These are phyloP conservation scores for Aciculosporium take DNA, from an alignment of 2,329 filamentous ascomycete species.

Conservation along the genomic window DNA sequence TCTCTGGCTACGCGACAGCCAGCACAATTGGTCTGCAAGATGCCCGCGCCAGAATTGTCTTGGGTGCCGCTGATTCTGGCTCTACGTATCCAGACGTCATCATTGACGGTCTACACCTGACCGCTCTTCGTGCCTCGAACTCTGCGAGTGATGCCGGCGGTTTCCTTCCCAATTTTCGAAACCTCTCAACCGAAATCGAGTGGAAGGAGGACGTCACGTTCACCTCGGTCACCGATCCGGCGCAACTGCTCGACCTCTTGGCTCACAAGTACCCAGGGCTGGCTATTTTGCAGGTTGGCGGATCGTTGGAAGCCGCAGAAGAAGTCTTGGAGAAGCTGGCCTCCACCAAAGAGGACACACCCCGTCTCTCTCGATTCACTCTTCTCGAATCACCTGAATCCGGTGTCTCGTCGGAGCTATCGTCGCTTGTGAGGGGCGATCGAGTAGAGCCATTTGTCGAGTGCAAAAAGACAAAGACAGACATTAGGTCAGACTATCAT, in stretches of 20 bases:
- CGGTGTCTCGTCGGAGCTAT: constrained; percentile 3
- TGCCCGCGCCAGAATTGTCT: constrained; percentile 28
- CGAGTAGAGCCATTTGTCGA: constrained; percentile 16
- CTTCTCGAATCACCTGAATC: constrained; percentile 11
- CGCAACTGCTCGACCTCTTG: constrained; percentile 17
- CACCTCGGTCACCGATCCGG: constrained; percentile 10
- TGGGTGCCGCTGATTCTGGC: constrained; percentile 21
- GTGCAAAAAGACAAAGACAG: constrained; percentile 10
- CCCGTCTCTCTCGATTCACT: constrained; percentile 21
- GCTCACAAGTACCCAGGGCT: constrained; percentile 26
- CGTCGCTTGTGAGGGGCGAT: constrained; percentile 7
- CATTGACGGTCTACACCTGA: constrained; percentile 31
- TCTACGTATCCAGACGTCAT: constrained; percentile 23
- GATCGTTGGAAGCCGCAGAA: constrained; percentile 8
- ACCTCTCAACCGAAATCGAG: constrained; percentile 32
- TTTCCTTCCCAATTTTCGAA: constrained; percentile 34
- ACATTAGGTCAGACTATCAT: constrained; percentile 17
- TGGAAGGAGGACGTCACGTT: constrained; percentile 29
- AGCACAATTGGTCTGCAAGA: constrained; percentile 21
- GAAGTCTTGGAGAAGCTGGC: constrained; percentile 16
- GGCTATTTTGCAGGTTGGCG: constrained; percentile 26
- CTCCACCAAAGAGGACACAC: constrained; percentile 11
- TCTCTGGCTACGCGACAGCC: constrained; percentile 28
- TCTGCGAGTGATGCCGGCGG: constrained; percentile 13
- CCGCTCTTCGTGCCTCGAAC: constrained; percentile 16